Percentiles rank a stretch among this genome's conserved stretches.
Evolutionary conservation across 257 asterid species (phyloP).

Genomic region (Solanum gandarillasii): DNA sequence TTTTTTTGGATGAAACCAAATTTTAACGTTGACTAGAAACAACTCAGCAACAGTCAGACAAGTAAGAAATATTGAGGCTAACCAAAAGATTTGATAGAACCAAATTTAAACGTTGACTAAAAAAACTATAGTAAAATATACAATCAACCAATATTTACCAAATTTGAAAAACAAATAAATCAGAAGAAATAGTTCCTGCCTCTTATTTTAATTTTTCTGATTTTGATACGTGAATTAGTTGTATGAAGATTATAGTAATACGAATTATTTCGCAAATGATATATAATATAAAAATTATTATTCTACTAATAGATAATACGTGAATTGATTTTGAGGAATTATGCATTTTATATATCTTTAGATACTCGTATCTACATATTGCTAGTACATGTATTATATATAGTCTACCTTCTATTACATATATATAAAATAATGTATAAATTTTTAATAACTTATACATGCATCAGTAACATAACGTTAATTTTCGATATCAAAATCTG

Average conservation of each 20-base stretch:
- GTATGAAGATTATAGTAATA: not conserved
- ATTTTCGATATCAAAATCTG: not conserved
- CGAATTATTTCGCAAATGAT: too few relatives aligned
- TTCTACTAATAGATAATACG: not conserved
- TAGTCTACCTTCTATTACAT: not conserved
- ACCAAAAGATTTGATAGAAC: not conserved
- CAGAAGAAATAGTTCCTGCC: not conserved
- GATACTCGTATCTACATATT: not conserved
- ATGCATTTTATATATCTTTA: not conserved
- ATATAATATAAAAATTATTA: not conserved
- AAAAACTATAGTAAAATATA: not conserved
- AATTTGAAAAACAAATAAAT: not conserved
- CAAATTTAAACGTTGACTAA: not conserved
- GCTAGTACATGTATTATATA: not conserved
- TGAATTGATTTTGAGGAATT: not conserved
- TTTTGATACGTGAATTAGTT: not conserved
- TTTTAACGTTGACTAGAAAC: not conserved
- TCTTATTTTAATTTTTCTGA: not conserved
- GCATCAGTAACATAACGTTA: too few relatives aligned
- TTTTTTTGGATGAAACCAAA: not conserved
- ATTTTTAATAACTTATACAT: not conserved
- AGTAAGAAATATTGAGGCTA: too few relatives aligned
- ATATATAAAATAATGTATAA: not conserved
- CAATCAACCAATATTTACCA: not conserved
- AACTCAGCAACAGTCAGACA: not conserved